Percentiles rank a stretch among this genome's conserved stretches.
phyloP scores from a whole-genome alignment of 1,284 basidiomycete species.

The Tetrapyrgos nigripes region DNA sequence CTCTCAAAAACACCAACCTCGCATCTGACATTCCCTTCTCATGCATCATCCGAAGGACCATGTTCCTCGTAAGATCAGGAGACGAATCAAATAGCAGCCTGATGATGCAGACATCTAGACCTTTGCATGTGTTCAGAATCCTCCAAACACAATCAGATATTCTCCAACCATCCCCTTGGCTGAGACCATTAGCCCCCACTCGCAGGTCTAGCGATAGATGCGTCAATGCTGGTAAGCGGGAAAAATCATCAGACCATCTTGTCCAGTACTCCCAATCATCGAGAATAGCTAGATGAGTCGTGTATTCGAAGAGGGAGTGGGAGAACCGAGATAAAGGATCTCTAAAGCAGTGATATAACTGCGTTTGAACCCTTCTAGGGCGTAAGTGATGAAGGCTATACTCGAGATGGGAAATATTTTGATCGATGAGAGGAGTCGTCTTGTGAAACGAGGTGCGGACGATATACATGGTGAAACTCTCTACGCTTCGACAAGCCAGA shows the following conservation, averaged over 20 bases:
- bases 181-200: background rate
- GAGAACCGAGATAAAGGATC: background rate
- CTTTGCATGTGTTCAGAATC: background rate
- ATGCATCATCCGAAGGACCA: background rate
- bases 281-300: slow-evolving; percentile 2
- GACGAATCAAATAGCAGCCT: background rate
- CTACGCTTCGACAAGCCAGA: background rate
- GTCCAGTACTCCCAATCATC: slow-evolving; percentile 10
- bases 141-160: background rate
- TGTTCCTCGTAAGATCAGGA: background rate
- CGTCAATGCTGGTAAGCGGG: background rate
- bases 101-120: slow-evolving; percentile 4
- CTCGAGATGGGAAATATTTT: background rate
- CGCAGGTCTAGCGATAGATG: slow-evolving; percentile 6
- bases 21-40: background rate
- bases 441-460: background rate
- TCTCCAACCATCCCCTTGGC: background rate
- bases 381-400: background rate
- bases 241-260: background rate
- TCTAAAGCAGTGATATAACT: background rate
- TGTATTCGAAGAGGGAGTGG: background rate
- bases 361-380: slow-evolving; percentile 1
- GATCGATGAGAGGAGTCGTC: background rate
- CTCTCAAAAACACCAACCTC: background rate
- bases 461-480: slow-evolving; percentile 1